Percentiles rank a stretch among this genome's conserved stretches.
Conservation (phyloP, 2,329 filamentous ascomycete species). For the Leptographium galeiforme region DNA sequence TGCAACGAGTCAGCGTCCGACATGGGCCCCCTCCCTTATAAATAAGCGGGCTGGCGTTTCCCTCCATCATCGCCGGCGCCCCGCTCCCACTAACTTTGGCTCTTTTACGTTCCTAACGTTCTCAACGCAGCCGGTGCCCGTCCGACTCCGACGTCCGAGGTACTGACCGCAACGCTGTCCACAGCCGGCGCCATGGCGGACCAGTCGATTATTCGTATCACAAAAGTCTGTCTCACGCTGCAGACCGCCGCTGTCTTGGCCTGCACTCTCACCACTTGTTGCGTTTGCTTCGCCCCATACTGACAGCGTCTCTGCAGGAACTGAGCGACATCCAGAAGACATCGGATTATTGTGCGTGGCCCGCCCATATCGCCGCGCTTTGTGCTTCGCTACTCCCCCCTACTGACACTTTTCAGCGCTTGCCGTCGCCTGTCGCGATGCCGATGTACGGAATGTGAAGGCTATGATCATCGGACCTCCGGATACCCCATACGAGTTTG, state of each 20-base stretch:
- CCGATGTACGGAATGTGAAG: slow-evolving; percentile 76
- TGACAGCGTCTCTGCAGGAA: slow-evolving; percentile 40
- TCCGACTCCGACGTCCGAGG: neutral
- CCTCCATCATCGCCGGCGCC: too few relatives aligned
- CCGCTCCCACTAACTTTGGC: too few relatives aligned
- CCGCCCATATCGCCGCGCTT: too few relatives aligned
- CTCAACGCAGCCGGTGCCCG: too few relatives aligned
- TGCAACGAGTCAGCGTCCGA: too few relatives aligned
- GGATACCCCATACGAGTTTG: slow-evolving; percentile 91
- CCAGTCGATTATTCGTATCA: slow-evolving; percentile 79
- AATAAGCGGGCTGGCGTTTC: too few relatives aligned
- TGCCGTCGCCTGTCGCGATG: slow-evolving; percentile 74
- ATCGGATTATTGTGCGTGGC: slow-evolving; percentile 60
- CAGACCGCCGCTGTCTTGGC: neutral
- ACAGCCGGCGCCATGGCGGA: slow-evolving; percentile 48
- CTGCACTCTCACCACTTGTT: neutral
- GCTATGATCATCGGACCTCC: slow-evolving; percentile 86
- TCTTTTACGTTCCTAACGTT: too few relatives aligned
- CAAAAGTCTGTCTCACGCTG: slow-evolving; percentile 45
- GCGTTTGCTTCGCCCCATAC: neutral
- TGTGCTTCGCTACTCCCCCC: too few relatives aligned
- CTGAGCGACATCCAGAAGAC: slow-evolving; percentile 73
- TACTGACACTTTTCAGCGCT: slow-evolving; percentile 41
- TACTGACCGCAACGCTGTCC: too few relatives aligned
- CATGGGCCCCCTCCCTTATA: too few relatives aligned